These are phyloP conservation scores for Daucus carota DNA, from an alignment of 129 eudicot genomes.

Conservation along the genomic window DH1_v3.0 NC_030384.2:25468501-25469000, in stretches of 20 bases:
- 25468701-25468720: constrained; percentile 94
- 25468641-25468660: constrained; percentile 59
- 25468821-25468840: constrained; percentile 99
- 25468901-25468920: constrained; percentile 14
- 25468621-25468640: constrained; percentile 75
- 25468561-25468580: background rate
- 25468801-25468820: constrained; percentile 98
- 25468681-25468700: constrained; percentile 81
- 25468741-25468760: constrained; percentile 56
- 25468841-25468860: constrained; percentile 36
- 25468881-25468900: background rate
- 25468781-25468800: constrained; percentile 74
- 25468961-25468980: constrained; percentile 80
- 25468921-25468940: constrained; percentile 77
- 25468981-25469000: constrained; percentile 99
- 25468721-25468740: constrained; percentile 76
- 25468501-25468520: no score
- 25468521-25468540: no score
- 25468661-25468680: constrained; percentile 57
- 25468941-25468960: constrained; percentile 92
- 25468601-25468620: background rate
- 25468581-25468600: constrained; percentile 9
- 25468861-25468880: background rate
- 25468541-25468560: no score
- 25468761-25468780: constrained; percentile 65